Base-by-base conservation (phyloP, 164 flowering plant genomes). In the Tetrastigma voinierianum region DNA sequence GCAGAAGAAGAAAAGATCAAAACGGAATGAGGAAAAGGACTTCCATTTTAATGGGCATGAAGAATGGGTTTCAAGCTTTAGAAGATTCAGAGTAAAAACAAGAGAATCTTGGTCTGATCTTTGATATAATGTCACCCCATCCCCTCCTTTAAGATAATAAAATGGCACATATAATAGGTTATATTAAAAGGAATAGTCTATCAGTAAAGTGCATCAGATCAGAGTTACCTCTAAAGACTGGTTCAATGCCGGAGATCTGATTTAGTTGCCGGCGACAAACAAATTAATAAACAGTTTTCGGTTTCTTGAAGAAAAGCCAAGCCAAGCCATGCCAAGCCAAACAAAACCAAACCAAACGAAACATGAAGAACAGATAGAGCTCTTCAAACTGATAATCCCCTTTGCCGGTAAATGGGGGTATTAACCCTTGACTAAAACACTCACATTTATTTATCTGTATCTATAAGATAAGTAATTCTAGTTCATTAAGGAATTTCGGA, bases 191-290 rank as follows among this genome's bases (percentile, higher is more conserved):
- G 59, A 17, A 57, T 25, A n/a, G n/a, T n/a, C 10, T 4, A 15
- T 57, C n/a, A 11, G 40, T 4, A 32, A 32, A 3, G 40, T 32
- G 6, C 40, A 57, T 25, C 19, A 32, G 44, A 23, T 43, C 21
- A 57, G 67, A 40, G 45, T 64, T 61, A 71, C 81, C 76, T n/a
- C n/a, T 4, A 65, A 54, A 43, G 64, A 64, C 8, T 61, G 75
- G 53, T 67, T 74, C 75, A 77, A 67, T 74, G 80, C 77, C 74
- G 70, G 78, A 74, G 83, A 77, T 77, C 78, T 62, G 61, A 46
- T 59, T 51, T 57, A 47, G 51, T 63, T 61, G 15, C 53, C 48
- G 70, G 9, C 24, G 47, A 46, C 45, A 23, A 53, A 51, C 52
- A 48, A 58, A 58, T 2, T 9, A 20, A 63, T 15, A 48, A 48